These are phyloP conservation scores for Posidonia australis DNA, from an alignment of 106 monocot species.

Conservation along the genomic window DNA sequence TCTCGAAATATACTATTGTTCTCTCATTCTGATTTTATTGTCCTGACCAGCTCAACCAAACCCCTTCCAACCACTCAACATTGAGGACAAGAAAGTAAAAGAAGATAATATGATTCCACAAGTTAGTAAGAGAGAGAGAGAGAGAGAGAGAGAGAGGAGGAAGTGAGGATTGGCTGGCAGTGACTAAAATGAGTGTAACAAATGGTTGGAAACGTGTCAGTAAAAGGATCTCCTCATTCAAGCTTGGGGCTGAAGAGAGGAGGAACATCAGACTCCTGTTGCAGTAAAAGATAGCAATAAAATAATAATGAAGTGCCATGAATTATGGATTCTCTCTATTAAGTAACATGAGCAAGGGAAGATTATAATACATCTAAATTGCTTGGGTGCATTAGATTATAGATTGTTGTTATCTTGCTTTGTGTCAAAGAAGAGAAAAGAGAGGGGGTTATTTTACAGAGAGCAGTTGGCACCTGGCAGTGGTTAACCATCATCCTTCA, in stretches of 20 bases:
- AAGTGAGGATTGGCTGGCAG: constrained; percentile 5
- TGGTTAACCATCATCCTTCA: constrained; percentile 8
- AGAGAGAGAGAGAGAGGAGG: background rate
- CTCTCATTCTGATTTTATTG: too few species aligned
- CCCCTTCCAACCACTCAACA: background rate
- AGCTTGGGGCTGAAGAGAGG: constrained; percentile 12
- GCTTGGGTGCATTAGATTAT: background rate
- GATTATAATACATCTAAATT: background rate
- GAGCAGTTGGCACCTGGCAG: constrained; percentile 5
- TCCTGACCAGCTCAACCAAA: background rate
- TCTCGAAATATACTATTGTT: too few species aligned
- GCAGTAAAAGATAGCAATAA: background rate
- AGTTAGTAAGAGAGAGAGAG: background rate
- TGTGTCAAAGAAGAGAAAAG: background rate
- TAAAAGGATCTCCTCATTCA: constrained; percentile 1
- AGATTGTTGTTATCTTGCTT: background rate
- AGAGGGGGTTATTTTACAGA: constrained; percentile 8
- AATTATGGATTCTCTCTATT: constrained; percentile 7
- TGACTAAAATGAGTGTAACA: constrained; percentile 5
- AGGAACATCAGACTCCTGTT: background rate
- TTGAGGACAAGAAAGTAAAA: background rate
- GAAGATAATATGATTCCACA: constrained; percentile 5
- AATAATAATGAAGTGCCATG: constrained; percentile 1
- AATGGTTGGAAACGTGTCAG: constrained; percentile 11
- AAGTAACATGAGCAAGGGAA: background rate